Evolutionary conservation across 106 monocot species (phyloP).

Genomic region (Narthecium ossifragum): DNA sequence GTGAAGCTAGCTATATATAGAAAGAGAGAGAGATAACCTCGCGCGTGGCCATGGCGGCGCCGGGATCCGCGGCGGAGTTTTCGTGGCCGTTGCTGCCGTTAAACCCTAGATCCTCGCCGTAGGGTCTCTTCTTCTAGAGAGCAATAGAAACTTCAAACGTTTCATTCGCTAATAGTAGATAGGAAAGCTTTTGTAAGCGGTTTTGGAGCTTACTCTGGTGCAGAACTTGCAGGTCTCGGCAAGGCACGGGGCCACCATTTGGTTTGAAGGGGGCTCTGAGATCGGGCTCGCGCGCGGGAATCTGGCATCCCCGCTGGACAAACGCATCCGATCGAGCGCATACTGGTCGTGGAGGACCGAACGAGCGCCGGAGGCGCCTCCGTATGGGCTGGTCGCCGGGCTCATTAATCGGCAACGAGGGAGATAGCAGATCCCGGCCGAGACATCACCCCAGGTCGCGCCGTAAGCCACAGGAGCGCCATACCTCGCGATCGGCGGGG

Average conservation of each 20-base stretch:
- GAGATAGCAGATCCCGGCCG: not conserved
- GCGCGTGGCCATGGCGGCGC: not conserved
- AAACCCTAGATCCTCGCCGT: not conserved
- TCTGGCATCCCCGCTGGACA: not conserved
- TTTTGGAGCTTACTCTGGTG: not conserved
- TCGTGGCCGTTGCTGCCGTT: not conserved
- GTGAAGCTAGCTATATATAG: not conserved
- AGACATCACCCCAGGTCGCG: slow-evolving; percentile 1
- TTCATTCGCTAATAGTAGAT: not conserved
- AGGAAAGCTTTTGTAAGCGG: not conserved
- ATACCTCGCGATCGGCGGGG: not conserved
- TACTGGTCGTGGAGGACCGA: slow-evolving; percentile 11
- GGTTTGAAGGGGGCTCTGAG: slow-evolving; percentile 63
- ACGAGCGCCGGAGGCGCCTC: not conserved
- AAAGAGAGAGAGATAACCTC: not conserved
- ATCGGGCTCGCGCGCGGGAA: not conserved
- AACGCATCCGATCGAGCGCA: slow-evolving; percentile 5
- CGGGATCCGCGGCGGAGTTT: not conserved
- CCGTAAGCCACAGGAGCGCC: not conserved
- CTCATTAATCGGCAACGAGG: not conserved
- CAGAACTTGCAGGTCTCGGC: not conserved
- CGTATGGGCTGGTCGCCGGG: not conserved
- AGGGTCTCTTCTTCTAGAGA: not conserved
- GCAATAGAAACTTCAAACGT: too few relatives aligned
- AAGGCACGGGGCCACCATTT: slow-evolving; percentile 9